Conservation (phyloP, 805 yeast genomes). For the Ogataea allantospora region DNA sequence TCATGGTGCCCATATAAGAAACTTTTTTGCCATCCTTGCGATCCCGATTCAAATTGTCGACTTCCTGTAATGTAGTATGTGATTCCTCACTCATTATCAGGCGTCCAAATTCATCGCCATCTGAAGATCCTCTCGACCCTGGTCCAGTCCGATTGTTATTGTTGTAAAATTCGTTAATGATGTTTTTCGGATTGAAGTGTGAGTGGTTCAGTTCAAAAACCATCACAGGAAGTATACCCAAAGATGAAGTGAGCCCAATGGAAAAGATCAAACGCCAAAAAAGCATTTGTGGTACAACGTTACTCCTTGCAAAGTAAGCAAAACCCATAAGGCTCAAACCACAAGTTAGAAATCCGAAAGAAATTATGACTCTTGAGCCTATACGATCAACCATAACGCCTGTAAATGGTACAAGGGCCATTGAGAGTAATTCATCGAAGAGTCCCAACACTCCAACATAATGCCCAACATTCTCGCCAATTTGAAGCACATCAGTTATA, state of each 20-base stretch:
- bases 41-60: slow-evolving; percentile 22
- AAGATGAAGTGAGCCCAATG: slow-evolving; percentile 50
- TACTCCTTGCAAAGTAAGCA: slow-evolving; percentile 40
- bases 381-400: slow-evolving; percentile 63
- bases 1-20: slow-evolving; percentile 58
- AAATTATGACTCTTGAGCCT: slow-evolving; percentile 56
- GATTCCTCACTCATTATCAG: not conserved
- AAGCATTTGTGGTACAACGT: slow-evolving; percentile 49
- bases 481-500: slow-evolving; percentile 33
- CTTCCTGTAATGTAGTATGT: slow-evolving; percentile 13
- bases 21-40: slow-evolving; percentile 53
- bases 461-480: slow-evolving; percentile 36
- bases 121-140: not conserved
- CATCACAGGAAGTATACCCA: slow-evolving; percentile 49
- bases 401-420: slow-evolving; percentile 54
- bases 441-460: slow-evolving; percentile 51
- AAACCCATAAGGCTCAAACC: slow-evolving; percentile 49
- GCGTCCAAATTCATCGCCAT: not conserved
- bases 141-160: not conserved
- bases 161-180: not conserved
- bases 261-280: slow-evolving; percentile 57
- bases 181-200: slow-evolving; percentile 35
- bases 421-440: slow-evolving; percentile 57
- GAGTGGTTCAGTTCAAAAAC: slow-evolving; percentile 46
- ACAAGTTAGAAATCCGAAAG: slow-evolving; percentile 46